phyloP scores from a whole-genome alignment of 768 basidiomycete species.

The Solioccasus polychromus region DNA sequence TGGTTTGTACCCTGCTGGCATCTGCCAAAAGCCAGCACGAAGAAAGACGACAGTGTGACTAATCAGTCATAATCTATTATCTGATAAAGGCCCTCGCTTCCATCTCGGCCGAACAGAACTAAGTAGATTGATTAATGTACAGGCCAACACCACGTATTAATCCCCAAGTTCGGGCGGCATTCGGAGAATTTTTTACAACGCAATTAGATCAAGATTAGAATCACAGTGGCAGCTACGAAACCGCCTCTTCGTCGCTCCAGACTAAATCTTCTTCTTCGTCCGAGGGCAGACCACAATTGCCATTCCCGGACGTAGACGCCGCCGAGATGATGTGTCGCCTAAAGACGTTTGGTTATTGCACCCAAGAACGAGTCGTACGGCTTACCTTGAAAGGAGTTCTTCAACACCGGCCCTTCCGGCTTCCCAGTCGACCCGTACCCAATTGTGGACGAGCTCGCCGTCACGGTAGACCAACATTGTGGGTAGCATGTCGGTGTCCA shows the following conservation, averaged over 20 bases:
- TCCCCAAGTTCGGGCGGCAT: not conserved
- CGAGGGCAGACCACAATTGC: conserved; percentile 46
- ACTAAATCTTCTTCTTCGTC: conserved; percentile 53
- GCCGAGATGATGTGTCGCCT: conserved; percentile 29
- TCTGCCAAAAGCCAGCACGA: not conserved
- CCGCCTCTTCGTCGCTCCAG: conserved; percentile 51
- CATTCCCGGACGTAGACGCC: conserved; percentile 21
- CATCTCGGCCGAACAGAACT: not conserved
- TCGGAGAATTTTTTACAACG: not conserved
- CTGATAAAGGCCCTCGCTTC: conserved; percentile 5
- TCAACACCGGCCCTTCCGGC: conserved; percentile 66
- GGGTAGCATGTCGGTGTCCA: conserved; percentile 78
- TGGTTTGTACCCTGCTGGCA: conserved; percentile 16
- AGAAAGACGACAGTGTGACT: not conserved
- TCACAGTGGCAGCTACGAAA: not conserved
- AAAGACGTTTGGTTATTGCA: not conserved
- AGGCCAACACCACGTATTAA: not conserved
- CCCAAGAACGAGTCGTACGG: not conserved
- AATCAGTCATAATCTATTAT: conserved; percentile 1
- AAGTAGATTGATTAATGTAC: not conserved
- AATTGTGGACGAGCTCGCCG: conserved; percentile 82
- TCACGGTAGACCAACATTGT: conserved; percentile 76
- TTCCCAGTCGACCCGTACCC: conserved; percentile 89
- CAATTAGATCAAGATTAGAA: not conserved
- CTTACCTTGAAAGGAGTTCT: conserved; percentile 61